Evolutionary conservation across 352 stramenopile genomes (phyloP).

Genomic region (Pythium guiyangense): DNA sequence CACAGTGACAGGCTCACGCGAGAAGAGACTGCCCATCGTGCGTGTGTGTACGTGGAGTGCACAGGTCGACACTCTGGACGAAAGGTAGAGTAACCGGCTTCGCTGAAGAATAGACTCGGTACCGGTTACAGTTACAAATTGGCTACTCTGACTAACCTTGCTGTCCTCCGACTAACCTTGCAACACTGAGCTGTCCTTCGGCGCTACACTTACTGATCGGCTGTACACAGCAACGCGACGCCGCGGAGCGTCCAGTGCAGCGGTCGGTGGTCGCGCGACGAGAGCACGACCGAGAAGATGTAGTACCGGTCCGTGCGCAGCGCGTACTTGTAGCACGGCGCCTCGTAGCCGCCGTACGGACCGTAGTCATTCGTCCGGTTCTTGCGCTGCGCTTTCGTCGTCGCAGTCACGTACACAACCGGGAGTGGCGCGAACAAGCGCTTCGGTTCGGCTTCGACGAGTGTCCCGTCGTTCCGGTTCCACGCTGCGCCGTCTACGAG

Average conservation of each 20-base stretch:
- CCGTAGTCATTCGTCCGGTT: conserved; percentile 68
- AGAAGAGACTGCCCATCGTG: conserved; percentile 47
- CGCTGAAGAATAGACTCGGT: no score
- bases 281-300: conserved; percentile 70
- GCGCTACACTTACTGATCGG: conserved; percentile 29
- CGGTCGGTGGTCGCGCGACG: conserved; percentile 69
- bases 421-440: conserved; percentile 63
- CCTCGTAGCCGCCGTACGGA: conserved; percentile 73
- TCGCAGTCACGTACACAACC: conserved; percentile 77
- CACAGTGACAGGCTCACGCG: conserved; percentile 47
- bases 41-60: not conserved
- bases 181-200: no score
- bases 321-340: conserved; percentile 77
- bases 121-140: no score
- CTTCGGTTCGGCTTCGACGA: conserved; percentile 80
- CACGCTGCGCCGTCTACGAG: conserved; percentile 70
- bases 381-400: conserved; percentile 73
- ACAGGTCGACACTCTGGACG: not conserved
- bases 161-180: no score
- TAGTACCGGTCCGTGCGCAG: conserved; percentile 69
- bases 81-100: not conserved
- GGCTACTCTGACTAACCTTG: no score
- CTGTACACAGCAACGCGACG: conserved; percentile 66
- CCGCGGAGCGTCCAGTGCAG: conserved; percentile 75
- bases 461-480: conserved; percentile 61